A percentile compares a stretch with the other conserved stretches of the same genome.
Evolutionary conservation across 2,329 filamentous ascomycete species (phyloP).

Genomic region (Stemphylium vesicarium): DNA sequence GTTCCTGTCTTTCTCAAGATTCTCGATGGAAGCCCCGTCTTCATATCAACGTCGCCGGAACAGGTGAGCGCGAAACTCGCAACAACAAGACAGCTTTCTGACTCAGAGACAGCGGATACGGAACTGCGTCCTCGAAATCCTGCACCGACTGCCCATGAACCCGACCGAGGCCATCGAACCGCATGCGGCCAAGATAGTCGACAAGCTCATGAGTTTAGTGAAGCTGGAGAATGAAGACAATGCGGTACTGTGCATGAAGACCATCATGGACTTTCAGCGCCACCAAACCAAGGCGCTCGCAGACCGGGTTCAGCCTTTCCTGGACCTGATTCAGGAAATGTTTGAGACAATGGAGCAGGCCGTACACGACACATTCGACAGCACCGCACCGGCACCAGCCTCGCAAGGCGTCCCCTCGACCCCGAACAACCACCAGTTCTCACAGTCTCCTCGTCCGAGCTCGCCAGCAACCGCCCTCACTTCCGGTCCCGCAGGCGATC

Average conservation of each 20-base stretch:
- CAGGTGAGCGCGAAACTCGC: slow-evolving; percentile 66
- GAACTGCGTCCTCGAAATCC: slow-evolving; percentile 90
- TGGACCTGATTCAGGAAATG: slow-evolving; percentile 91
- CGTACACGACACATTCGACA: slow-evolving; percentile 94
- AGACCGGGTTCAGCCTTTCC: slow-evolving; percentile 85
- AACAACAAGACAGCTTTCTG: slow-evolving; percentile 14
- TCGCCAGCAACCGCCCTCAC: slow-evolving; percentile 87
- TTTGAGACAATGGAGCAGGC: slow-evolving; percentile 95
- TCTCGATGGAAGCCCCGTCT: slow-evolving; percentile 83
- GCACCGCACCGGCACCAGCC: slow-evolving; percentile 63
- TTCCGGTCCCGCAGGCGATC: slow-evolving; percentile 72
- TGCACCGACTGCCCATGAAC: slow-evolving; percentile 81
- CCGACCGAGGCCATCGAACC: slow-evolving; percentile 83
- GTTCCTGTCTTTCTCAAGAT: slow-evolving; percentile 90
- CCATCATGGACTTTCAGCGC: slow-evolving; percentile 93
- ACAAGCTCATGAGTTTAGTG: slow-evolving; percentile 87
- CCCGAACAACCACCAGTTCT: slow-evolving; percentile 66
- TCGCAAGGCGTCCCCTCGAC: slow-evolving; percentile 67
- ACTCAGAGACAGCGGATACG: slow-evolving; percentile 72
- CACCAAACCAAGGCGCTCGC: slow-evolving; percentile 84
- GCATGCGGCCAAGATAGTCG: slow-evolving; percentile 86
- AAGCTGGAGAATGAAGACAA: slow-evolving; percentile 97
- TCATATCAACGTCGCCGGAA: slow-evolving; percentile 87
- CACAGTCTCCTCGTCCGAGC: slow-evolving; percentile 86
- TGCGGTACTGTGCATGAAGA: slow-evolving; percentile 97